These are phyloP conservation scores for Kwoniella sp. DNA, from an alignment of 768 basidiomycete genomes.

Conservation along the genomic window DNA sequence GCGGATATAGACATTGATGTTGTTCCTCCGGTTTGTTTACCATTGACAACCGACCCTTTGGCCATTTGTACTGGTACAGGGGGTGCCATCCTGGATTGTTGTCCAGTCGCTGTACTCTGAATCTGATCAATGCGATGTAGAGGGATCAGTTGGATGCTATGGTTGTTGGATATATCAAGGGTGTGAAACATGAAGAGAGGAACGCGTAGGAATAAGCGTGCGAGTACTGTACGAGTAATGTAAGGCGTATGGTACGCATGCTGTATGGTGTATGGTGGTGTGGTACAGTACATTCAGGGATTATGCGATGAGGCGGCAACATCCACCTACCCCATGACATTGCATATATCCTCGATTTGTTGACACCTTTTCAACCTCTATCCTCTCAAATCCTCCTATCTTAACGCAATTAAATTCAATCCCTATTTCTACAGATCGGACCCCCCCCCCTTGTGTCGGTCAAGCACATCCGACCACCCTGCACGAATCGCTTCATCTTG, in stretches of 20 bases:
- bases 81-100: neutral
- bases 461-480: no score
- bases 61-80: neutral
- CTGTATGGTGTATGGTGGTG: neutral
- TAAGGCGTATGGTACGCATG: neutral
- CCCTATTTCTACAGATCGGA: neutral
- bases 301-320: no score
- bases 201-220: neutral
- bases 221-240: no score
- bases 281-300: neutral
- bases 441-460: no score
- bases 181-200: neutral
- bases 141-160: no score
- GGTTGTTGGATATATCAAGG: neutral
- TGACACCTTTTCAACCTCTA: neutral
- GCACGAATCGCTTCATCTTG: no score
- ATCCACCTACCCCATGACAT: neutral
- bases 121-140: neutral
- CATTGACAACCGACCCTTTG: neutral
- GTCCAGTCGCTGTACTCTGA: no score
- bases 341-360: no score
- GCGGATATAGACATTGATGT: neutral
- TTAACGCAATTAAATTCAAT: neutral
- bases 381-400: constrained; percentile 2
- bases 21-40: neutral